Base-by-base conservation (phyloP, 2,329 filamentous ascomycete species). In the Diaporthe capsici region DNA sequence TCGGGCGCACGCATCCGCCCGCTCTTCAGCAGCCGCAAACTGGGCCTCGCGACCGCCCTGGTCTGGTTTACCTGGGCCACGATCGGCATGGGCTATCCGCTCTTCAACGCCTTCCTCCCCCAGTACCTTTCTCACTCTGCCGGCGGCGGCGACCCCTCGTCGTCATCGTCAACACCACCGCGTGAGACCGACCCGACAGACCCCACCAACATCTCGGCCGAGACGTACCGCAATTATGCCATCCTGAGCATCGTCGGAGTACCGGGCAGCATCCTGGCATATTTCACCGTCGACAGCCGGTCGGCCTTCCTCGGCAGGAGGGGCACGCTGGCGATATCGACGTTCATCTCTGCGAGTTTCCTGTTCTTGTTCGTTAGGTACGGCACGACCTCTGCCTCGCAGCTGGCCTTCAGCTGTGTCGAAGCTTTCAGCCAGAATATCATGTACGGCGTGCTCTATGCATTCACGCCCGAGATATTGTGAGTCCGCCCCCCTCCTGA, bases 21-120 rank as follows among this genome's bases (percentile, higher is more conserved):
- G 1, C 89, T 97, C 3, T 93, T 93, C 83, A 84, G 85, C 76
- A 88, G 81, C 73, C 89, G 85, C 78, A 89, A 87, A 73, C 85
- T 91, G 10, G 89, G 85, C 71, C 78, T 86, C 71, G 87, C 89
- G 53, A 92, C 90, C 1, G 80, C 78, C 4, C 84, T 92, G 31
- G 86, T 96, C 65, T 95, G 94, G 94, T 94, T 95, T 83, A 92
- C 92, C 82, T 97, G 95, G 95, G 89, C 92, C 0, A 92, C 91
- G 20, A 96, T 97, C 78, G 95, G 95, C 76, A 94, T 97, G 91
- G 94, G 92, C 3, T 97, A 96, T 81, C 95, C 94, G 1, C 90
- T 98, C 2, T 98, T 96, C 89, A 97, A 97, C 83, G 93, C 94
- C 71, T 97, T 97, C 84, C 88, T 98, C n/a, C 95, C 95, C 0